Conservation (phyloP, 2,329 filamentous ascomycete species). For the Zasmidium angulare region DNA sequence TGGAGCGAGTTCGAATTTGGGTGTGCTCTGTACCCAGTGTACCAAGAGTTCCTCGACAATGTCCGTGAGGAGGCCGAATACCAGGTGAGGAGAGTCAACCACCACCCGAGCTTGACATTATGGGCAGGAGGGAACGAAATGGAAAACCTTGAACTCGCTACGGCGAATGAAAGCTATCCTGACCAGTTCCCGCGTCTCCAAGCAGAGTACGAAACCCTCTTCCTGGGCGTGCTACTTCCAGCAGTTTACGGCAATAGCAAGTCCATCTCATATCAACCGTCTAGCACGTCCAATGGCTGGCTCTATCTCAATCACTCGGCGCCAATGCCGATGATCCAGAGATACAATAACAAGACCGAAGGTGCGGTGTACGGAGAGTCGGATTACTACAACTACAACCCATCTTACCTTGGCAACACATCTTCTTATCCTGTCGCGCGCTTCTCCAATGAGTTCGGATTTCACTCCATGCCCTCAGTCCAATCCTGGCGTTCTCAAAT, state of each 20-base stretch:
- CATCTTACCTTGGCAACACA: conserved; percentile 54
- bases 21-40: conserved; percentile 59
- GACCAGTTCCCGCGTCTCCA: conserved; percentile 45
- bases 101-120: conserved; percentile 51
- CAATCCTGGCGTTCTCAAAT: conserved; percentile 59
- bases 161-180: conserved; percentile 42
- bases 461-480: conserved; percentile 61
- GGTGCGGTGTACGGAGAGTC: conserved; percentile 61
- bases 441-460: conserved; percentile 65
- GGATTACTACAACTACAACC: conserved; percentile 57
- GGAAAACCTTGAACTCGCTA: conserved; percentile 54
- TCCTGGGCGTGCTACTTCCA: conserved; percentile 56
- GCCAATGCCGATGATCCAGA: conserved; percentile 50
- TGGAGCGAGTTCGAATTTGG: conserved; percentile 66
- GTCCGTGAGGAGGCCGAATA: conserved; percentile 58
- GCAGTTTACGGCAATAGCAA: conserved; percentile 58
- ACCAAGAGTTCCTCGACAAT: conserved; percentile 56
- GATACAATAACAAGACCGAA: conserved; percentile 55
- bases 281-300: conserved; percentile 61
- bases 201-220: conserved; percentile 59
- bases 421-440: conserved; percentile 57
- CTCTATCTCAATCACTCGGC: conserved; percentile 54
- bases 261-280: conserved; percentile 62
- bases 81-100: conserved; percentile 61
- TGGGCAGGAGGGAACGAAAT: conserved; percentile 57